Evolutionary conservation across 1,284 basidiomycete species (phyloP).

Genomic region (Neonothopanus nambi): DNA sequence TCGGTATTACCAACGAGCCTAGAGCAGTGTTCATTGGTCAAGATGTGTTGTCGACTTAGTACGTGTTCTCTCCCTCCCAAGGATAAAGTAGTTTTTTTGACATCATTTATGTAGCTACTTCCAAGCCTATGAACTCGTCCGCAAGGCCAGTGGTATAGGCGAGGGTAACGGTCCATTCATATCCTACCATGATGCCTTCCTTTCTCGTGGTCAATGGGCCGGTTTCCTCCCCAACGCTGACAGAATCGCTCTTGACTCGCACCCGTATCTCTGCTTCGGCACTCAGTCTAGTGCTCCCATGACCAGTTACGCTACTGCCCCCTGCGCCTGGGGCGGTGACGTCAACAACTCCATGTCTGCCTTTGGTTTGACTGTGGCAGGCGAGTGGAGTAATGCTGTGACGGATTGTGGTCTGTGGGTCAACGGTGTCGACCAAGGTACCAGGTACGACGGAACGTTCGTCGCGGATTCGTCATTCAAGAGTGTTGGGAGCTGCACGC

Average conservation of each 20-base stretch:
- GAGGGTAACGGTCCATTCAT: conserved; percentile 81
- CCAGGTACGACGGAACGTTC: conserved; percentile 76
- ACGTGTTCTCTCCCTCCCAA: conserved; percentile 30
- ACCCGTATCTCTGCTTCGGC: conserved; percentile 76
- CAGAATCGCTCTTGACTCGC: conserved; percentile 77
- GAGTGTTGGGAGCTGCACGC: conserved; percentile 54
- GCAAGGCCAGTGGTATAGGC: conserved; percentile 78
- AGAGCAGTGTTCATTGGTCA: conserved; percentile 56
- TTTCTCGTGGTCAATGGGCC: conserved; percentile 59
- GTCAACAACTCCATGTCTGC: conserved; percentile 62
- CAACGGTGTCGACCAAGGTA: conserved; percentile 79
- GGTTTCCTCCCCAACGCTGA: conserved; percentile 78
- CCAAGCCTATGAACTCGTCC: conserved; percentile 79
- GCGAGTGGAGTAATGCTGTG: conserved; percentile 81
- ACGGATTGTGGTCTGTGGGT: conserved; percentile 84
- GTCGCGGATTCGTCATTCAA: conserved; percentile 36
- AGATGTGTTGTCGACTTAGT: conserved; percentile 58
- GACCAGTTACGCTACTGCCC: conserved; percentile 55
- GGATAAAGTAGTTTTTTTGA: neutral
- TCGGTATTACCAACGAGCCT: conserved; percentile 80
- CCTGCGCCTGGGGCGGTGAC: conserved; percentile 71
- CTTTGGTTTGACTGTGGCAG: conserved; percentile 78
- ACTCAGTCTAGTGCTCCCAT: conserved; percentile 57
- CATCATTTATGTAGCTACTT: conserved; percentile 48
- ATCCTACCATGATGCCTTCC: conserved; percentile 83